Conservation (phyloP, 352 stramenopile genomes). For the Phytophthora citricola region DNA sequence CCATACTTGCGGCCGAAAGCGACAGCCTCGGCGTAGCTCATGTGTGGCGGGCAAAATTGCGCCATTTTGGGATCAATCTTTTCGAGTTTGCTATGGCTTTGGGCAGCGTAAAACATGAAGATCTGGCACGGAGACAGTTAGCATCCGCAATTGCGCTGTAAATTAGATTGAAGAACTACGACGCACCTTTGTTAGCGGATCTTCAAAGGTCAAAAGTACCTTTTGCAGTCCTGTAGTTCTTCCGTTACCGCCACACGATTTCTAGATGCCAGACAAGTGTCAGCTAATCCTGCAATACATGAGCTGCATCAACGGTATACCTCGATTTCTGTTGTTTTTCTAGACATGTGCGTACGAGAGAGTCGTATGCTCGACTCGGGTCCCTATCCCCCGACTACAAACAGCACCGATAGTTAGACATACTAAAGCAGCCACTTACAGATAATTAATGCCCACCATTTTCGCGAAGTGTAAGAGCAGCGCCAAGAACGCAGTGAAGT, state of each 20-base stretch:
- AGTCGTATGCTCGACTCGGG: slow-evolving; percentile 60
- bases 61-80: slow-evolving; percentile 69
- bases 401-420: not conserved
- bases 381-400: slow-evolving; percentile 62
- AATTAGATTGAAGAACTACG: not conserved
- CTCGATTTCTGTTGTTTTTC: slow-evolving; percentile 74
- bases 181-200: slow-evolving; percentile 59
- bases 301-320: slow-evolving; percentile 9
- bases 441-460: slow-evolving; percentile 44
- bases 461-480: slow-evolving; percentile 73
- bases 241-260: slow-evolving; percentile 48
- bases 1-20: slow-evolving; percentile 76
- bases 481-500: slow-evolving; percentile 73
- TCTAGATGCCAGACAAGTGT: slow-evolving; percentile 23
- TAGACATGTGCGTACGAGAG: slow-evolving; percentile 66
- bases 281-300: not conserved
- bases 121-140: slow-evolving; percentile 37
- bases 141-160: not conserved
- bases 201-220: slow-evolving; percentile 64
- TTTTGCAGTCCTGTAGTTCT: slow-evolving; percentile 78
- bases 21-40: slow-evolving; percentile 78
- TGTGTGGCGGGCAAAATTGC: slow-evolving; percentile 51
- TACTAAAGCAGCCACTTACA: not conserved
- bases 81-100: slow-evolving; percentile 64
- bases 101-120: slow-evolving; percentile 61